A percentile compares a stretch with the other conserved stretches of the same genome.
Conservation (phyloP, 2,329 filamentous ascomycete genomes). For the Aspergillus fructus region DNA sequence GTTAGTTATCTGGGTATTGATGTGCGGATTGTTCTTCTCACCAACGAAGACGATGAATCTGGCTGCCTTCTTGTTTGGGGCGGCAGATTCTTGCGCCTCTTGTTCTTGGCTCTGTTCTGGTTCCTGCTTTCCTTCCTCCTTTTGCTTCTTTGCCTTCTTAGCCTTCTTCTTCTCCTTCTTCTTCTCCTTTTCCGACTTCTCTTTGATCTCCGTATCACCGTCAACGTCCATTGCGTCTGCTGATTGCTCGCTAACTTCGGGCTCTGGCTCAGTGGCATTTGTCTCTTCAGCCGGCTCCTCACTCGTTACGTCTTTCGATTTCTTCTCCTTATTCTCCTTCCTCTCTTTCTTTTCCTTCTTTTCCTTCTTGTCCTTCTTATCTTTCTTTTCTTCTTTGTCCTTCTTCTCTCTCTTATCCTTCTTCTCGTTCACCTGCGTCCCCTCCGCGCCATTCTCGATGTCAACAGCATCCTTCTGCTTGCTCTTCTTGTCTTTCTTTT, state of each 20-base stretch:
- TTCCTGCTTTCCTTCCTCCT: conserved; percentile 27
- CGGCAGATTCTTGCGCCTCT: conserved; percentile 17
- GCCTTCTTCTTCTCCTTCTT: conserved; percentile 18
- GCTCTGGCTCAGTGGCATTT: conserved; percentile 5
- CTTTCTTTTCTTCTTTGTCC: conserved; percentile 26
- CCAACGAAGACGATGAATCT: conserved; percentile 79
- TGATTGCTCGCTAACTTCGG: background rate
- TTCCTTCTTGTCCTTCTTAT: conserved; percentile 26
- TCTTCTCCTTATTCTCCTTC: conserved; percentile 25
- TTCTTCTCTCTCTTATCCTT: conserved; percentile 17
- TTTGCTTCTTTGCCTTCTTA: conserved; percentile 24
- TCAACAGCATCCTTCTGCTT: conserved; percentile 5
- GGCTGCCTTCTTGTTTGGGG: conserved; percentile 39
- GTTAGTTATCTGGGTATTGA: background rate
- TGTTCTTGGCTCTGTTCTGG: conserved; percentile 1
- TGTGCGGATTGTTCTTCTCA: conserved; percentile 32
- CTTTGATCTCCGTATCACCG: background rate
- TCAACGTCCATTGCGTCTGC: conserved; percentile 8
- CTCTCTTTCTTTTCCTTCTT: conserved; percentile 19
- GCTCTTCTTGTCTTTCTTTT: conserved; percentile 12
- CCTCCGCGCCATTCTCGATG: conserved; percentile 11
- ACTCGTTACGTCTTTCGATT: conserved; percentile 26
- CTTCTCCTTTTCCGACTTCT: conserved; percentile 15
- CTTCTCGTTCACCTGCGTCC: conserved; percentile 28
- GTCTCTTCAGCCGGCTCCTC: conserved; percentile 23